These are phyloP conservation scores for Lasiodiplodia hormozganensis DNA, from an alignment of 2,329 filamentous ascomycete genomes.

Conservation along the genomic window DNA sequence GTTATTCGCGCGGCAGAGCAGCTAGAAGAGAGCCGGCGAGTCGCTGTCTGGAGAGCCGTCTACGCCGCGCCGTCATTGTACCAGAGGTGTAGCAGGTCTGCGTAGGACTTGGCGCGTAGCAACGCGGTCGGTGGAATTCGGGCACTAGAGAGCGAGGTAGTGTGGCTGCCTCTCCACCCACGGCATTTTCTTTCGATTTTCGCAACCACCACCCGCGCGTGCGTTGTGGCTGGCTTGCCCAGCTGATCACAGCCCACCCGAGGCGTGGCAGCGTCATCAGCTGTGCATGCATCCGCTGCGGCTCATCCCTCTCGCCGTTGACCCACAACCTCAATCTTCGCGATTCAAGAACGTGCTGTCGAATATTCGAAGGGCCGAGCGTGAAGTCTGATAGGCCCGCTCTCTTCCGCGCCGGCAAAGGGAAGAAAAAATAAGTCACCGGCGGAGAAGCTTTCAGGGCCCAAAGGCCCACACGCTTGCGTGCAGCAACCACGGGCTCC, in stretches of 20 bases:
- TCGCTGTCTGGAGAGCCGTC: background rate
- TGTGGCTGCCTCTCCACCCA: slow-evolving; percentile 16
- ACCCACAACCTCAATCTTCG: slow-evolving; percentile 13
- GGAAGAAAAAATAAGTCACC: background rate
- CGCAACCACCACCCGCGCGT: background rate
- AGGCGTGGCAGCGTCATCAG: slow-evolving; percentile 14
- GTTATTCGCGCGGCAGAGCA: background rate
- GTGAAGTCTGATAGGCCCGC: slow-evolving; percentile 2
- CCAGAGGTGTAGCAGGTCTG: background rate
- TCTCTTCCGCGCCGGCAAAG: background rate
- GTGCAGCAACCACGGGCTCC: slow-evolving; percentile 19
- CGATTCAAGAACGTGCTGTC: slow-evolving; percentile 2
- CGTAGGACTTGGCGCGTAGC: background rate
- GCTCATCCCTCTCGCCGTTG: slow-evolving; percentile 10
- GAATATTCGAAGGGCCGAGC: slow-evolving; percentile 12
- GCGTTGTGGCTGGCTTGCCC: slow-evolving; percentile 14
- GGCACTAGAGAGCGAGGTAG: slow-evolving; percentile 2
- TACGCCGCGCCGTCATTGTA: slow-evolving; percentile 2
- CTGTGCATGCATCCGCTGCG: slow-evolving; percentile 16
- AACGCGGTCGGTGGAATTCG: slow-evolving; percentile 12
- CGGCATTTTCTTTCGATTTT: slow-evolving; percentile 1
- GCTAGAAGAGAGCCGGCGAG: background rate
- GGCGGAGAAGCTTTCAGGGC: slow-evolving; percentile 10
- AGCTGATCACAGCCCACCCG: slow-evolving; percentile 17
- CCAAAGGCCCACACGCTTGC: slow-evolving; percentile 16